Conservation (phyloP, 129 eudicot species). For the Flaveria brownii region DNA sequence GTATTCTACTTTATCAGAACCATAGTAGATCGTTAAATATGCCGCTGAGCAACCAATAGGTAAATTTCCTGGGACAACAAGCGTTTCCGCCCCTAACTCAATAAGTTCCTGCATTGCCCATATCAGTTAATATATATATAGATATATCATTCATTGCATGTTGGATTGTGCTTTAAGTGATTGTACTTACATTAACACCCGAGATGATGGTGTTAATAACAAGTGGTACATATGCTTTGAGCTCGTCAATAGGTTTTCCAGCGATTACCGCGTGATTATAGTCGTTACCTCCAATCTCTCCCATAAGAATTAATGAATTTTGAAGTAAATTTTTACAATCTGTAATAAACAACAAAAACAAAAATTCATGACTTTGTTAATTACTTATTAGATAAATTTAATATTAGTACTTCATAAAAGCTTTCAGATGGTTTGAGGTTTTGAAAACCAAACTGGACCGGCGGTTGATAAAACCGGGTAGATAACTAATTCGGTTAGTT, state of each 20-base stretch:
- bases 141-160: background rate
- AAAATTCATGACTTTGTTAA: background rate
- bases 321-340: conserved; percentile 43
- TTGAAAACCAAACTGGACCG: no score
- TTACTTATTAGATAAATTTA: background rate
- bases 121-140: background rate
- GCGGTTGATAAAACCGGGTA: no score
- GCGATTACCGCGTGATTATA: conserved; percentile 53
- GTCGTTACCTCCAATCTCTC: conserved; percentile 89
- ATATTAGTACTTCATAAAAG: background rate
- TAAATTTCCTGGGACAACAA: conserved; percentile 61
- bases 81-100: conserved; percentile 50
- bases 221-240: conserved; percentile 40
- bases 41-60: conserved; percentile 68
- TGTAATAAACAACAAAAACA: conserved; percentile 12
- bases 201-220: conserved; percentile 46
- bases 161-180: background rate
- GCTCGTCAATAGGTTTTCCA: conserved; percentile 36
- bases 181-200: conserved; percentile 45
- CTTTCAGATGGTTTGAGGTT: background rate
- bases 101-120: conserved; percentile 47
- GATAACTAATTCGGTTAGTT: no score
- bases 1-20: conserved; percentile 34
- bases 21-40: conserved; percentile 40
- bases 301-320: conserved; percentile 58